Evolutionary conservation across 495 filamentous ascomycete genomes (phyloP).

Genomic region (Penicillium flavigenum): DNA sequence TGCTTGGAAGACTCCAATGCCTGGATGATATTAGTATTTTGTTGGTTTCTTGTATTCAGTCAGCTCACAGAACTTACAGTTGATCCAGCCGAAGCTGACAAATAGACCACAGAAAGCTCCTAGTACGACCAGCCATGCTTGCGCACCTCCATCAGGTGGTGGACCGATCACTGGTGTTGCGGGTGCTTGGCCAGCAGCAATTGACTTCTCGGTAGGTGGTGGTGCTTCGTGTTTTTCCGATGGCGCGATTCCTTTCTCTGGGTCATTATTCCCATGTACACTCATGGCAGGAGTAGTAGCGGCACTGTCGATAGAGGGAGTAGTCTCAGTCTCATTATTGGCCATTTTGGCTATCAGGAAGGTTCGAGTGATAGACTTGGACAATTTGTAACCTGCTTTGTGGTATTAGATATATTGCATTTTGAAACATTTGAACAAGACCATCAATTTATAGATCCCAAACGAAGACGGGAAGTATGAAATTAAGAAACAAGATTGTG

Average conservation of each 20-base stretch:
- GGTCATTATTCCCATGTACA: conserved; percentile 19
- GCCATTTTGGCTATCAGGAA: conserved; percentile 3
- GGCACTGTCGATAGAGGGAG: conserved; percentile 14
- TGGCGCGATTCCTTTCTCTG: conserved; percentile 24
- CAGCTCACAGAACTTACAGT: conserved; percentile 36
- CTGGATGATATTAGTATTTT: conserved; percentile 17
- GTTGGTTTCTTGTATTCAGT: neutral
- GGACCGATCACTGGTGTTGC: conserved; percentile 42
- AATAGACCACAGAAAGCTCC: conserved; percentile 65
- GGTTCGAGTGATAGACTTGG: neutral
- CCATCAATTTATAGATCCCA: neutral
- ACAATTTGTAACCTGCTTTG: neutral
- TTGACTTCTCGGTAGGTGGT: conserved; percentile 23
- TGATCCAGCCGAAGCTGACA: conserved; percentile 65
- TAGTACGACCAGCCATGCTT: conserved; percentile 66
- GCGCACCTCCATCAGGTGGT: conserved; percentile 61
- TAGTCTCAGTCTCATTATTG: neutral
- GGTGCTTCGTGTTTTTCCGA: conserved; percentile 4
- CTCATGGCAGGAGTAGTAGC: conserved; percentile 21
- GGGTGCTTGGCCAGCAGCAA: conserved; percentile 20
- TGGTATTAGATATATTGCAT: neutral
- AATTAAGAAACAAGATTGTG: conserved; percentile 3
- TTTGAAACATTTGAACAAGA: neutral
- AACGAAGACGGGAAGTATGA: conserved; percentile 2
- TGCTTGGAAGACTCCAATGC: conserved; percentile 61